These are phyloP conservation scores for Sarocladium oryzae DNA, from an alignment of 2,329 filamentous ascomycete species.

Conservation along the genomic window DNA sequence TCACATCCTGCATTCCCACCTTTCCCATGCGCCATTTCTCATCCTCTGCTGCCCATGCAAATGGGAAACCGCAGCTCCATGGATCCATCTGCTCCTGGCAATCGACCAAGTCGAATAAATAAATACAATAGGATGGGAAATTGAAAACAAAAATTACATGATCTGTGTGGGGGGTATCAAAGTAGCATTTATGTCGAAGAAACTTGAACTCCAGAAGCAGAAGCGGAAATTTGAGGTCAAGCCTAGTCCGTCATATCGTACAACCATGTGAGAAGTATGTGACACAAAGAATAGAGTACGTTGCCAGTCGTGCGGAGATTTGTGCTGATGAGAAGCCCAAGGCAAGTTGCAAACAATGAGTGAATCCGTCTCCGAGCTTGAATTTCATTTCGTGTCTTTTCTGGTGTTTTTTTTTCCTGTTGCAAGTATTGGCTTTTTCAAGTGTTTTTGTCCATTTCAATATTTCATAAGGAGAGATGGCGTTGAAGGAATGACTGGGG, in stretches of 20 bases:
- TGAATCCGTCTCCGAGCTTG: constrained; percentile 1
- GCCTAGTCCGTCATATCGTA: constrained; percentile 3
- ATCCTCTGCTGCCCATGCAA: neutral
- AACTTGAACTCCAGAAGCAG: constrained; percentile 6
- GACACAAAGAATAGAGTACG: neutral
- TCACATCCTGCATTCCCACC: neutral
- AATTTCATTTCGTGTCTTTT: constrained; percentile 10
- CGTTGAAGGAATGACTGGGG: constrained; percentile 17
- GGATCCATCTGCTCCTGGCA: neutral
- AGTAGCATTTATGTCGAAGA: constrained; percentile 8
- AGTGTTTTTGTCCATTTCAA: constrained; percentile 6
- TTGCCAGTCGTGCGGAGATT: neutral
- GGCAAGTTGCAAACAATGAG: neutral
- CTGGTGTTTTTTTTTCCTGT: constrained; percentile 8
- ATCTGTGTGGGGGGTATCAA: constrained; percentile 10
- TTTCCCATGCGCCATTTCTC: neutral
- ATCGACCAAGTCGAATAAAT: neutral
- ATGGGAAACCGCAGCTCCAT: neutral
- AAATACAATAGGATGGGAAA: neutral
- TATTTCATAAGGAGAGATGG: constrained; percentile 7
- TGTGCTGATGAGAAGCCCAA: neutral
- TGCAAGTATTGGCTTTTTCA: too few relatives aligned
- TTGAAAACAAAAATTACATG: neutral
- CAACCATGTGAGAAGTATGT: neutral
- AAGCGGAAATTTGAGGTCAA: neutral